phyloP scores from a whole-genome alignment of 78 protist genomes.

The Anaeramoeba ignava region DNA sequence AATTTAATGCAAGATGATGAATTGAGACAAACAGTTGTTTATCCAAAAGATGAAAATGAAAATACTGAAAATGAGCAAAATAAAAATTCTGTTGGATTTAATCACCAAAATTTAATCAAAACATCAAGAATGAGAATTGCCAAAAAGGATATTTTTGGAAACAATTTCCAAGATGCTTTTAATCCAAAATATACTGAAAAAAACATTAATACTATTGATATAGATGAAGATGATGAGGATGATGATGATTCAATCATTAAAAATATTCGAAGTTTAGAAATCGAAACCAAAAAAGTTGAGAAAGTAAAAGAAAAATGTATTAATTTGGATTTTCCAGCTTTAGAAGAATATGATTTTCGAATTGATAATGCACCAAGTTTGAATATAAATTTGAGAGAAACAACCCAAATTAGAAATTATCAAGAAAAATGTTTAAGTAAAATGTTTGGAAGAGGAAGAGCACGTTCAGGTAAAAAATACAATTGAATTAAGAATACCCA shows the following conservation, averaged over 20 bases:
- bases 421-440: constrained; percentile 71
- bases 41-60: not conserved
- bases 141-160: no score
- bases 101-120: not conserved
- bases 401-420: constrained; percentile 61
- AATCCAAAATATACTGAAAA: not conserved
- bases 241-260: not conserved
- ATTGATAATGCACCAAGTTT: constrained; percentile 49
- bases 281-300: constrained; percentile 16
- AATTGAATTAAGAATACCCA: no score
- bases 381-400: constrained; percentile 63
- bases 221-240: not conserved
- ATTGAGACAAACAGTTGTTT: not conserved
- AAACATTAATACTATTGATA: not conserved
- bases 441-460: constrained; percentile 84
- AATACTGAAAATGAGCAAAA: not conserved
- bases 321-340: constrained; percentile 55
- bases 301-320: constrained; percentile 55
- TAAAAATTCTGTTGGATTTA: not conserved
- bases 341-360: constrained; percentile 84
- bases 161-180: not conserved
- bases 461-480: constrained; percentile 95
- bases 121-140: no score
- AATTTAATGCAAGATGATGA: not conserved
- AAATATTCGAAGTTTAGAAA: not conserved